Base-by-base conservation (phyloP, 2,329 filamentous ascomycete genomes). In the Sporothrix sp. region DNA sequence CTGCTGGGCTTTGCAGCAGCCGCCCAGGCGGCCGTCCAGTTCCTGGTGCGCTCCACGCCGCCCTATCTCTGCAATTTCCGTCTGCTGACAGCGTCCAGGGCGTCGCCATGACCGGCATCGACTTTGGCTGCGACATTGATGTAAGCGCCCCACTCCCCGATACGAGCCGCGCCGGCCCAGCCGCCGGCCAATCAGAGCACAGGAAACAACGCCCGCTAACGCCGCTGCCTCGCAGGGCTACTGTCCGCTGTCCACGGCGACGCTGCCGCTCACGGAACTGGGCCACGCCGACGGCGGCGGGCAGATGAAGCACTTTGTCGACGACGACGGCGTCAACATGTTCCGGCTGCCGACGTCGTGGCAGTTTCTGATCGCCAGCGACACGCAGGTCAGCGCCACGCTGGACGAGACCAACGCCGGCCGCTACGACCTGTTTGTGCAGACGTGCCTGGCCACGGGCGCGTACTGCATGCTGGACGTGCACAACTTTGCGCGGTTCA, bases 401-500 rank as follows among this genome's bases (percentile, higher is more conserved):
- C 64, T 78, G 0, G 61, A 75, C 55, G 28, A 63, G 1, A 61
- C 58, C 4, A 72, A 74, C 51, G 54, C 68, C 14, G 66, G 55
- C 3, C 65, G 66, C n/a, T 78, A 76, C 57, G 71, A 78, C 55
- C 61, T 64, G 45, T 62, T 78, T 11, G 67, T 78, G 3, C 66
- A 75, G 59, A 70, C 66, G 16, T 78, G 75, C 54, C 58, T 78
- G 14, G 60, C 48, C 27, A 71, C 72, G 0, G 72, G 73, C 5
- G 71, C 73, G 1, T 59, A 65, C 45, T 78, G 75, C 57, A 68
- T 78, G 28, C 61, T 78, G 33, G 75, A 78, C 58, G 53, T 78
- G 25, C 57, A 78, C 66, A 78, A 78, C 62, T 78, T 71, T 63
- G 79, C 73, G 0, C 71, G 81, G 43, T 84, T 76, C 71, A 74